phyloP scores from a whole-genome alignment of 257 asterid species.

The Gentiana straminea region DNA sequence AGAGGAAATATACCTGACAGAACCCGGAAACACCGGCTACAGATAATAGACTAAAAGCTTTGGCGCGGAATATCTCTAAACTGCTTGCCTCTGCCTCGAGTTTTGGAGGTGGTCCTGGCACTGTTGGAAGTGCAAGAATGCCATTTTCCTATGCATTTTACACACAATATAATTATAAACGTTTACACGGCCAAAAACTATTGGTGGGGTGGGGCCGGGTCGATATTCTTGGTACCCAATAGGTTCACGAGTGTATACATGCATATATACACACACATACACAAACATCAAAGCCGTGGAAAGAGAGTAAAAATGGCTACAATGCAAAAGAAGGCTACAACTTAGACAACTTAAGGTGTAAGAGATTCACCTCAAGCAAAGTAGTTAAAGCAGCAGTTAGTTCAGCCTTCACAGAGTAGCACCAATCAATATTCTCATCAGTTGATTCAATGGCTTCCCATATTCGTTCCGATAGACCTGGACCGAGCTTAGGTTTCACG shows the following conservation, averaged over 20 bases:
- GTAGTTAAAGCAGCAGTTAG: constrained; percentile 50
- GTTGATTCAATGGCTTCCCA: constrained; percentile 52
- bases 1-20: constrained; percentile 55
- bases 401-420: constrained; percentile 44
- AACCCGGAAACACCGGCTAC: constrained; percentile 86
- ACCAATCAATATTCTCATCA: constrained; percentile 39
- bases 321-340: background rate
- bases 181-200: too few relatives aligned
- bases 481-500: constrained; percentile 63
- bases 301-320: background rate
- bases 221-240: too few relatives aligned
- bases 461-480: constrained; percentile 74
- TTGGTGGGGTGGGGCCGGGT: too few relatives aligned
- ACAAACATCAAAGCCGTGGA: too few relatives aligned
- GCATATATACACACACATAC: background rate
- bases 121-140: constrained; percentile 77
- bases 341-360: background rate
- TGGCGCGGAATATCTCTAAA: constrained; percentile 62
- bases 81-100: constrained; percentile 49
- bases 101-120: constrained; percentile 86
- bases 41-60: constrained; percentile 76
- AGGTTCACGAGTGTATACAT: background rate
- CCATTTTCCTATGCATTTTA: constrained; percentile 36
- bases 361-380: constrained; percentile 45
- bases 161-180: too few relatives aligned